Evolutionary conservation across 805 yeast species (phyloP).

Genomic region (Candida incommunis): DNA sequence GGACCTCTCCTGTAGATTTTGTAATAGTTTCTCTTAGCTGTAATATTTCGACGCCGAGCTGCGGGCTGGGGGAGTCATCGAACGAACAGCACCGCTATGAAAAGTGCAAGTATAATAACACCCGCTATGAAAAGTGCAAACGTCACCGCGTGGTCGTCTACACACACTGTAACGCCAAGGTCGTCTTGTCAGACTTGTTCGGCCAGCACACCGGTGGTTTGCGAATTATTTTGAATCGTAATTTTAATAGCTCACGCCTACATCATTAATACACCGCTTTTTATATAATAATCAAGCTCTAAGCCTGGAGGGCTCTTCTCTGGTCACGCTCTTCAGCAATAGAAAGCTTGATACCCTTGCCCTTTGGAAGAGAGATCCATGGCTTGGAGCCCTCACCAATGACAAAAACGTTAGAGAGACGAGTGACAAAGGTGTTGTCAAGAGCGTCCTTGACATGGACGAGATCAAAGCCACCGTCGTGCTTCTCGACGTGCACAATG

Average conservation of each 20-base stretch:
- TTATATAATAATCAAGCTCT: slow-evolving; percentile 22
- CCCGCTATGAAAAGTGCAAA: no score
- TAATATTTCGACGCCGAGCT: no score
- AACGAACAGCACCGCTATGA: no score
- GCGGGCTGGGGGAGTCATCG: no score
- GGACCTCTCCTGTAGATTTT: no score
- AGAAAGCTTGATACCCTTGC: slow-evolving; percentile 94
- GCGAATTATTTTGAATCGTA: no score
- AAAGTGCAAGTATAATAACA: no score
- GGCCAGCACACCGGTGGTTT: no score
- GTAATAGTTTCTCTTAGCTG: no score
- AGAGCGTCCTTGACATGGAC: slow-evolving; percentile 92
- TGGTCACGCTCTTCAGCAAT: slow-evolving; percentile 97
- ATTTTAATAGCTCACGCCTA: slow-evolving; percentile 1
- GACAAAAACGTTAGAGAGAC: slow-evolving; percentile 85
- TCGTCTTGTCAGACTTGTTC: no score
- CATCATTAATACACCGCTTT: slow-evolving; percentile 1
- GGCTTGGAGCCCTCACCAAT: slow-evolving; percentile 95
- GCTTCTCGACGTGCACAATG: slow-evolving; percentile 91
- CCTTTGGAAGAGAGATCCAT: slow-evolving; percentile 91
- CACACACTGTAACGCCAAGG: no score
- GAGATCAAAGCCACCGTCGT: slow-evolving; percentile 96
- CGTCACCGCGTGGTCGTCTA: no score
- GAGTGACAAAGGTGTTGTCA: slow-evolving; percentile 91
- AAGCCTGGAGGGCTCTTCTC: slow-evolving; percentile 89